These are phyloP conservation scores for Mucor plumbeus DNA, from an alignment of 371 early-diverging fungal species.

Conservation along the genomic window DNA sequence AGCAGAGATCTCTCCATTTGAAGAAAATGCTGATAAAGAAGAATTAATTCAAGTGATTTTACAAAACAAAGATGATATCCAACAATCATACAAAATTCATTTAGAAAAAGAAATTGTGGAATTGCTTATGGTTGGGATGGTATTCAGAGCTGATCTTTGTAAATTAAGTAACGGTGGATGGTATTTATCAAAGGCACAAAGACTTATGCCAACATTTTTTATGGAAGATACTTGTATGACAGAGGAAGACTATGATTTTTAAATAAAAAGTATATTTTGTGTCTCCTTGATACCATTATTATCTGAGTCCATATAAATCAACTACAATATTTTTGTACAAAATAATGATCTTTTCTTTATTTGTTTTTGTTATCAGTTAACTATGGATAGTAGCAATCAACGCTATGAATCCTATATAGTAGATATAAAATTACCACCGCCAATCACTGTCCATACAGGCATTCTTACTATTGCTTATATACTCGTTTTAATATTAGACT, in stretches of 20 bases:
- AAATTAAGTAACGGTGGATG: slow-evolving; percentile 46
- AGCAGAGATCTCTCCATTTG: slow-evolving; percentile 15
- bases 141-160: slow-evolving; percentile 38
- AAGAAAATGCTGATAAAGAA: background rate
- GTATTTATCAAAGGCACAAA: slow-evolving; percentile 43
- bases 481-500: slow-evolving; percentile 9
- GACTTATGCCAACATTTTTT: slow-evolving; percentile 54
- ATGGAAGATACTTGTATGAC: slow-evolving; percentile 41
- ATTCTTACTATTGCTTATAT: background rate
- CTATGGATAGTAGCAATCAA: background rate
- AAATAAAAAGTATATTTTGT: background rate
- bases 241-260: slow-evolving; percentile 35
- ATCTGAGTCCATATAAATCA: background rate
- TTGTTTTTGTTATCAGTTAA: background rate
- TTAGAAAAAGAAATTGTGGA: slow-evolving; percentile 42
- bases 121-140: slow-evolving; percentile 40
- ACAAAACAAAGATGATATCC: slow-evolving; percentile 23
- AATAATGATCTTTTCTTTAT: background rate
- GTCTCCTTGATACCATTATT: background rate
- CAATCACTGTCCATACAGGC: slow-evolving; percentile 6
- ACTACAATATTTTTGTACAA: background rate
- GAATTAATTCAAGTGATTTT: slow-evolving; percentile 27
- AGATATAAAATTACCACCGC: slow-evolving; percentile 13
- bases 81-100: slow-evolving; percentile 25
- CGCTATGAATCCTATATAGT: slow-evolving; percentile 10